Evolutionary conservation across 1,284 basidiomycete genomes (phyloP), one percentile per base, ranked within the genome.

Genomic region (Spongispora temasekensis): DNA sequence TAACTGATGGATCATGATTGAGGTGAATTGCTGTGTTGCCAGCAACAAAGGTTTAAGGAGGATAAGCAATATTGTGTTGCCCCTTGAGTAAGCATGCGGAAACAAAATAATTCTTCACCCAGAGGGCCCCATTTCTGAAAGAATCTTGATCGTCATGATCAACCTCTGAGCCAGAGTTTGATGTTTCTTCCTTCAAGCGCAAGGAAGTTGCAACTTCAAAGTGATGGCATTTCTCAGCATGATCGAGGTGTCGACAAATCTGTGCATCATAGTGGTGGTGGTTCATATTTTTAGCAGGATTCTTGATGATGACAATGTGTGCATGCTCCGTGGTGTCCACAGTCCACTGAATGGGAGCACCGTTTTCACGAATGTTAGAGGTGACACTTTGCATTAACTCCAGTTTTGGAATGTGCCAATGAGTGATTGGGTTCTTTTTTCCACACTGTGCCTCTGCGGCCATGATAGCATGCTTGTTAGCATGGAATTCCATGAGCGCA

Each of bases 231-330:
- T 64, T 64, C 55, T 64, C 52, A 10, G 23, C 21, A 25, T 54
- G 63, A 52, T 71, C 66, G n/a, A 71, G 57, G 35, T 59, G 34
- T 1, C 62, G 57, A 55, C 64, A 69, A 35, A 71, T 68, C 37
- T 71, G 68, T 2, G 59, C 28, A 25, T 71, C 59, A 46, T 66
- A 67, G 30, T 66, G 61, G 42, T 66, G 61, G 42, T 66, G 63
- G 42, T 69, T 71, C 8, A 58, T 53, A n/a, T 50, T 51, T 40
- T 59, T 34, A 31, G 60, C 63, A 12, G 64, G 68, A 27, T 60
- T 60, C 59, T 71, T 71, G 56, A 71, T 62, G 27, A 57, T 19
- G 2, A 56, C 61, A 42, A 68, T 68, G 53, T 71, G 67, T 8
- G 61, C 63, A 50, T 66, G 63, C 30, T 50, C 44, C n/a, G 25